A percentile compares a stretch with the other conserved stretches of the same genome.
Evolutionary conservation across 2,329 filamentous ascomycete species (phyloP).

Genomic region (Fusarium drepaniforme): DNA sequence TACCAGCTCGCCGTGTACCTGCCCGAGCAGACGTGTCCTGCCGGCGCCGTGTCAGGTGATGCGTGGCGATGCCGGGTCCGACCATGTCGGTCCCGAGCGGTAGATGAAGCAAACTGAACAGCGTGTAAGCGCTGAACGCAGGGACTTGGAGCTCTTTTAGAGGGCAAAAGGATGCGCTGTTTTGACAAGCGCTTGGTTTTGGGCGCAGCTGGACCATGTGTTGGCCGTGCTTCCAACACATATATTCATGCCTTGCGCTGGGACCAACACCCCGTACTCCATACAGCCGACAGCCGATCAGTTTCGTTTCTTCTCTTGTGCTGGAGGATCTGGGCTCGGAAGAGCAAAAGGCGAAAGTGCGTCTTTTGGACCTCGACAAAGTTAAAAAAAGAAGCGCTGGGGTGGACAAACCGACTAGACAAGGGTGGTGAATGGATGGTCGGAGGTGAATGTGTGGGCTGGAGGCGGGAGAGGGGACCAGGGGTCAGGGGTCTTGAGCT

Average conservation of each 20-base stretch:
- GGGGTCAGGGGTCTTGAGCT: conserved; percentile 26
- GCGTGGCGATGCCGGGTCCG: conserved; percentile 7
- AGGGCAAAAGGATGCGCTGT: conserved; percentile 16
- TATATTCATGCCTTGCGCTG: background rate
- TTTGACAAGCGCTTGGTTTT: conserved; percentile 33
- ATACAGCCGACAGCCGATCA: background rate
- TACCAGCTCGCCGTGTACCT: background rate
- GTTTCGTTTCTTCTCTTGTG: background rate
- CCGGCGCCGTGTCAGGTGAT: conserved; percentile 16
- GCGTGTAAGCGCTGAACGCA: conserved; percentile 17
- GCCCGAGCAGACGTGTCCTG: background rate
- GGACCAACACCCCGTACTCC: conserved; percentile 22
- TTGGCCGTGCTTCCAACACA: conserved; percentile 7
- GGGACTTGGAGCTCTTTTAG: conserved; percentile 6
- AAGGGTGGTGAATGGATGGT: conserved; percentile 1
- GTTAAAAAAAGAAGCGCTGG: conserved; percentile 35
- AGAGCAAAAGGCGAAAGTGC: background rate
- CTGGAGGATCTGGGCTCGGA: background rate
- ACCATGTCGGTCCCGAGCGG: conserved; percentile 16
- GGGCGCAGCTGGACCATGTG: conserved; percentile 17
- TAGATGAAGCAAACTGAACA: conserved; percentile 16
- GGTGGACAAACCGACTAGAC: background rate
- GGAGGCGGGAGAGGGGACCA: conserved; percentile 21
- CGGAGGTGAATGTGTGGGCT: conserved; percentile 20
- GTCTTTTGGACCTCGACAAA: background rate